Conservation (phyloP, 192 early-diverging fungal genomes). For the Coemansia sp. region DNA sequence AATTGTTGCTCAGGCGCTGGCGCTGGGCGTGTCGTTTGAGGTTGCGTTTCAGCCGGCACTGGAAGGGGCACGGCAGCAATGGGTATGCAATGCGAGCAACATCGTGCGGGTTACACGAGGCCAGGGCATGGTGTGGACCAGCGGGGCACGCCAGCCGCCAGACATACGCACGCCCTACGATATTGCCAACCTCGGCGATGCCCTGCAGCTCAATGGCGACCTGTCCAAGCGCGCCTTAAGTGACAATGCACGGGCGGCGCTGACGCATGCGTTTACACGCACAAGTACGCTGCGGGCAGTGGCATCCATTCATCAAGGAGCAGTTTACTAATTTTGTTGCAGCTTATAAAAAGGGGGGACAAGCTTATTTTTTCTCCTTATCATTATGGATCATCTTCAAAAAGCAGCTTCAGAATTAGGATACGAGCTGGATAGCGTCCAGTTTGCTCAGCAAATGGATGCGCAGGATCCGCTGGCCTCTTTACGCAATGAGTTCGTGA, state of each 20-base stretch:
- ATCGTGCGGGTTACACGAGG: conserved; percentile 47
- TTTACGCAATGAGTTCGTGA: conserved; percentile 68
- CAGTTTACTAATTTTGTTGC: background rate
- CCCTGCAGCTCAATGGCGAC: conserved; percentile 43
- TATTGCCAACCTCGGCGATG: conserved; percentile 38
- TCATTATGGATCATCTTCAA: conserved; percentile 28
- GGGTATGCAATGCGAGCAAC: conserved; percentile 44
- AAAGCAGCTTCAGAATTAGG: conserved; percentile 16
- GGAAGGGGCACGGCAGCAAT: conserved; percentile 40
- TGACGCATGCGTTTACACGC: conserved; percentile 45
- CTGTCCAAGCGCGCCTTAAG: conserved; percentile 42
- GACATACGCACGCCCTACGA: conserved; percentile 47
- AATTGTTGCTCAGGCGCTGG: conserved; percentile 40
- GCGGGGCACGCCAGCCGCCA: conserved; percentile 32
- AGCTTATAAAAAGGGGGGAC: background rate
- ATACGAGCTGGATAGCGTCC: conserved; percentile 20
- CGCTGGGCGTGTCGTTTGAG: conserved; percentile 29
- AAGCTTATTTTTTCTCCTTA: too few species aligned
- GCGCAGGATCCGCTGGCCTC: conserved; percentile 56
- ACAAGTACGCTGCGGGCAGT: conserved; percentile 36
- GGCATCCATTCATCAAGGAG: conserved; percentile 5
- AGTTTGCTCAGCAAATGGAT: conserved; percentile 65
- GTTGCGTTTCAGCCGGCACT: conserved; percentile 34
- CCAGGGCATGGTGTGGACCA: conserved; percentile 32
- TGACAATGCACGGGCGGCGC: conserved; percentile 26